Evolutionary conservation across 1,139 yeast species (phyloP).

Genomic region (Suhomyces maxii): DNA sequence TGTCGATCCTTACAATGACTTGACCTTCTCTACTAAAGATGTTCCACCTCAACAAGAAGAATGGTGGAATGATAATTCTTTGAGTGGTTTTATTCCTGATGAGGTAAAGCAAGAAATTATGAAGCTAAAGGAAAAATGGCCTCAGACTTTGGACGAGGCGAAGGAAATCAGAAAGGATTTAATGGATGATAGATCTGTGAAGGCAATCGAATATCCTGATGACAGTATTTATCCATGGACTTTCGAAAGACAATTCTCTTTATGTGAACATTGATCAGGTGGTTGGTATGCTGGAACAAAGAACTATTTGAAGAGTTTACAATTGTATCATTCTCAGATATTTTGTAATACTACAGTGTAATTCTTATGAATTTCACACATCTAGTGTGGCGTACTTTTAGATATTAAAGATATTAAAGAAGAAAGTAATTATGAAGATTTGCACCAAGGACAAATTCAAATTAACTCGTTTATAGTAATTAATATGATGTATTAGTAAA

Average conservation of each 20-base stretch:
- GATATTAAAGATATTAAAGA: no score
- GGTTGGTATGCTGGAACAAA: background rate
- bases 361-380: no score
- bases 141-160: constrained; percentile 25
- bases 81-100: constrained; percentile 2
- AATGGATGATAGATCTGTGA: constrained; percentile 32
- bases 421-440: no score
- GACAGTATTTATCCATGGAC: constrained; percentile 2
- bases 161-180: constrained; percentile 25
- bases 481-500: no score
- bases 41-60: constrained; percentile 44
- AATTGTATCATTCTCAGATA: no score
- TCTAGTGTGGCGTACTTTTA: no score
- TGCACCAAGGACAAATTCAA: no score
- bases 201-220: constrained; percentile 1
- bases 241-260: constrained; percentile 22
- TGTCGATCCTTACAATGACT: constrained; percentile 37
- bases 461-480: no score
- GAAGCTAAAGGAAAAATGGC: background rate
- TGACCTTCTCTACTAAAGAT: constrained; percentile 28
- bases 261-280: constrained; percentile 30
- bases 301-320: no score
- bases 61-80: constrained; percentile 31
- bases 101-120: constrained; percentile 1
- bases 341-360: no score